Evolutionary conservation across 768 basidiomycete genomes (phyloP).

Genomic region (Naganishia friedmannii): DNA sequence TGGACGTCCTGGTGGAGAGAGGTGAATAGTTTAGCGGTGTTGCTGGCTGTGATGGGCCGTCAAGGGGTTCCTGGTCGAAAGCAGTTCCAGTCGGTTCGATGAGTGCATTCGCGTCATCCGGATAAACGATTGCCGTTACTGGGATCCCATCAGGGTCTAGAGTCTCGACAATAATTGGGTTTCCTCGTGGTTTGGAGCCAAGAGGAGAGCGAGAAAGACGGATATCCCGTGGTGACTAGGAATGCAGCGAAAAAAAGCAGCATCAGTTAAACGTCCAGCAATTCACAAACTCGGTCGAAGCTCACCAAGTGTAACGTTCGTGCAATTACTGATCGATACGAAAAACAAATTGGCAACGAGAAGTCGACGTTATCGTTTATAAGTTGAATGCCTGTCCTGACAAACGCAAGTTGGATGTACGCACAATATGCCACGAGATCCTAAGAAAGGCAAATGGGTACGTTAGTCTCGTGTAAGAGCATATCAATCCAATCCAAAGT

Average conservation of each 20-base stretch:
- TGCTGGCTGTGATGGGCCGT: neutral
- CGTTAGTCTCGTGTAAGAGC: neutral
- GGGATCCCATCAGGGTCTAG: neutral
- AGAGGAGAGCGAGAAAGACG: constrained; percentile 15
- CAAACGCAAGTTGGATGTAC: neutral
- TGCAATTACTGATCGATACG: constrained; percentile 11
- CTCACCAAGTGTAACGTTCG: constrained; percentile 16
- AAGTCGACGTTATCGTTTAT: neutral
- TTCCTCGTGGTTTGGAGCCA: neutral
- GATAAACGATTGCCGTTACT: too few relatives aligned
- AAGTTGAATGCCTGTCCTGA: neutral
- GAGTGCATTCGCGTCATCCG: neutral
- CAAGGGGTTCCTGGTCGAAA: neutral
- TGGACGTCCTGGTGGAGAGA: neutral
- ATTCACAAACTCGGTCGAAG: neutral
- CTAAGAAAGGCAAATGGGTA: neutral
- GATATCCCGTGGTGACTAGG: constrained; percentile 17
- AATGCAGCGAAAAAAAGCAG: neutral
- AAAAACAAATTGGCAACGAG: neutral
- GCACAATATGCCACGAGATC: constrained; percentile 24
- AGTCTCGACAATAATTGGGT: neutral
- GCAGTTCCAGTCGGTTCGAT: neutral
- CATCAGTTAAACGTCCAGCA: neutral
- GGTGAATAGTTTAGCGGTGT: constrained; percentile 5
- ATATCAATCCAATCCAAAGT: neutral